phyloP scores from a whole-genome alignment of 257 asterid genomes.

The Solanum virginianum region DNA sequence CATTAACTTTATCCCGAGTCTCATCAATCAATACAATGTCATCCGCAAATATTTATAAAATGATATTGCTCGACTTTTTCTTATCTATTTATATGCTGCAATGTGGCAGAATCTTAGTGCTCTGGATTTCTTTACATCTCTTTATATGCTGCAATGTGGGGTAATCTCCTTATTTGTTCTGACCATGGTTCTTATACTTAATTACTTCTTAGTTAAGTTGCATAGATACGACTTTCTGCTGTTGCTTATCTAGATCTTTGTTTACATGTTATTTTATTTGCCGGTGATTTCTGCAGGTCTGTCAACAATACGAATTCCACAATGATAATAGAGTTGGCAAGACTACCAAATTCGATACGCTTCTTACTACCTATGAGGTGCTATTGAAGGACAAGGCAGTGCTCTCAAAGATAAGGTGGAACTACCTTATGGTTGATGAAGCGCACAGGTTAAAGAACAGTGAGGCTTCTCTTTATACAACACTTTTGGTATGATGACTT shows the following conservation, averaged over 20 bases:
- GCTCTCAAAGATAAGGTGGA: constrained; percentile 95
- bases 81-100: neutral
- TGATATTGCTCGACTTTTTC: neutral
- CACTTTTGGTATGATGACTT: constrained; percentile 45
- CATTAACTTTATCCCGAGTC: too few species aligned
- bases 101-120: neutral
- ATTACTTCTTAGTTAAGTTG: neutral
- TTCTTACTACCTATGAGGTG: constrained; percentile 93
- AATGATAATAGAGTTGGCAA: constrained; percentile 64
- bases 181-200: neutral
- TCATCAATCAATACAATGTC: too few species aligned
- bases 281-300: constrained; percentile 49
- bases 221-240: neutral
- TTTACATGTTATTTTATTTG: neutral
- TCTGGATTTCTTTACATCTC: neutral
- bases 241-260: neutral
- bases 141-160: neutral
- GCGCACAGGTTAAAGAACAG: constrained; percentile 97
- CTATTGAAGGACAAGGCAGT: constrained; percentile 82
- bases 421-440: constrained; percentile 97
- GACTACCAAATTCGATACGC: constrained; percentile 69
- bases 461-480: constrained; percentile 84
- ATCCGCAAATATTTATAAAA: too few species aligned
- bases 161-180: neutral
- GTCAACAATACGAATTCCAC: constrained; percentile 88